Conservation (phyloP, 2,329 filamentous ascomycete species). For the Xylariaceae sp. region DNA sequence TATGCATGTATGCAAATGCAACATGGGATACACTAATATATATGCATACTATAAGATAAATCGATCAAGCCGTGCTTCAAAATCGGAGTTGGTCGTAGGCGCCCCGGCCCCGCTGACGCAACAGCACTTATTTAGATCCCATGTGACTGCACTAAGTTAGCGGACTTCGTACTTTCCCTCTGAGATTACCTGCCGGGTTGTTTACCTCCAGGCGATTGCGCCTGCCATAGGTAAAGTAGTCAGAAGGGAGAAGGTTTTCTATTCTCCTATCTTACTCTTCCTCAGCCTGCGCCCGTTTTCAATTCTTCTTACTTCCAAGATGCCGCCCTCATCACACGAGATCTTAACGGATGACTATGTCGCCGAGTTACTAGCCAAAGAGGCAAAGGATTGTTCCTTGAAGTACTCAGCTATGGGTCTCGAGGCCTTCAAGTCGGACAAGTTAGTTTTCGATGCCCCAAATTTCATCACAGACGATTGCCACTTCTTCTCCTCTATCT, state of each 20-base stretch:
- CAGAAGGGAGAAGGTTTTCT: neutral
- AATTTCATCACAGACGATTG: neutral
- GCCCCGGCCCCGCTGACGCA: conserved; percentile 15
- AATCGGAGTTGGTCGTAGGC: neutral
- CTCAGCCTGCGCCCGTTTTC: neutral
- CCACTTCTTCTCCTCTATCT: neutral
- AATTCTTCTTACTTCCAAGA: conserved; percentile 8
- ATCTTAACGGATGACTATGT: conserved; percentile 71
- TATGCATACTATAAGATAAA: neutral
- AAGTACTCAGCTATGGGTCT: conserved; percentile 72
- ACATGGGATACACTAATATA: neutral
- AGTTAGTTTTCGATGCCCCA: conserved; percentile 35
- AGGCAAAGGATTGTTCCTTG: conserved; percentile 68
- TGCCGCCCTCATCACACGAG: conserved; percentile 31
- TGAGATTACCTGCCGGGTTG: neutral
- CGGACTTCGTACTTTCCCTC: neutral
- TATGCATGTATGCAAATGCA: neutral
- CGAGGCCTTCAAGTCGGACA: conserved; percentile 52
- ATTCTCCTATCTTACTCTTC: neutral
- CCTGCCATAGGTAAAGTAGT: neutral
- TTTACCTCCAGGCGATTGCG: neutral
- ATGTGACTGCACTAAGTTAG: neutral
- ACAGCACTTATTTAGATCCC: neutral
- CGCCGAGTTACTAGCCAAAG: conserved; percentile 70
- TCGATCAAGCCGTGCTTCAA: neutral